Conservation (phyloP, 495 filamentous ascomycete genomes). For the Umbilicaria muhlenbergii region DNA sequence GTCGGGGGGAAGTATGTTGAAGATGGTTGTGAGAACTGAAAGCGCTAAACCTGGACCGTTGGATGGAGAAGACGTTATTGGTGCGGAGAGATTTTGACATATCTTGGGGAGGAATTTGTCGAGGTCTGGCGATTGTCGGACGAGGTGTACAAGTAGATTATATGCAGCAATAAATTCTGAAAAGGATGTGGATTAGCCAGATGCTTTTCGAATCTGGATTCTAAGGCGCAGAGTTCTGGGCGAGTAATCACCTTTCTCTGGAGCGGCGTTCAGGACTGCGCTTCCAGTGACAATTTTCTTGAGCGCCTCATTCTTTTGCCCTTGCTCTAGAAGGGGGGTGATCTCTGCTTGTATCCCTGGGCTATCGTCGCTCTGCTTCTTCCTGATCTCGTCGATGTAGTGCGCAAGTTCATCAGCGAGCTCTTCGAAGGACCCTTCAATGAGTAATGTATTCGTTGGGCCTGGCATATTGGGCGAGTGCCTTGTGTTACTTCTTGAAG, state of each 20-base stretch:
- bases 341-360: constrained; percentile 52
- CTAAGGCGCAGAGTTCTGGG: too few species aligned
- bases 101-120: constrained; percentile 74
- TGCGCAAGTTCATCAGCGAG: constrained; percentile 77
- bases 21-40: constrained; percentile 80
- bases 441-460: constrained; percentile 52
- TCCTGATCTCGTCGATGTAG: constrained; percentile 55
- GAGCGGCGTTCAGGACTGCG: constrained; percentile 54
- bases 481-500: too few species aligned
- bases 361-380: constrained; percentile 32
- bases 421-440: constrained; percentile 83
- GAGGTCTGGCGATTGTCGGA: constrained; percentile 66
- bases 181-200: background rate
- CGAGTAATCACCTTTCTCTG: constrained; percentile 57
- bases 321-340: constrained; percentile 51
- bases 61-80: constrained; percentile 67
- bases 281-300: constrained; percentile 75
- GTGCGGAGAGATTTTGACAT: constrained; percentile 66
- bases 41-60: constrained; percentile 76
- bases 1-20: constrained; percentile 71
- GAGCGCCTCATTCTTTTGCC: constrained; percentile 70
- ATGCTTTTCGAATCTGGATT: background rate
- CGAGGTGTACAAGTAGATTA: constrained; percentile 87
- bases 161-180: constrained; percentile 83
- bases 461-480: constrained; percentile 27